Evolutionary conservation across 139 green algal species (phyloP).

Genomic region (Chlamydomonas asymmetrica): DNA sequence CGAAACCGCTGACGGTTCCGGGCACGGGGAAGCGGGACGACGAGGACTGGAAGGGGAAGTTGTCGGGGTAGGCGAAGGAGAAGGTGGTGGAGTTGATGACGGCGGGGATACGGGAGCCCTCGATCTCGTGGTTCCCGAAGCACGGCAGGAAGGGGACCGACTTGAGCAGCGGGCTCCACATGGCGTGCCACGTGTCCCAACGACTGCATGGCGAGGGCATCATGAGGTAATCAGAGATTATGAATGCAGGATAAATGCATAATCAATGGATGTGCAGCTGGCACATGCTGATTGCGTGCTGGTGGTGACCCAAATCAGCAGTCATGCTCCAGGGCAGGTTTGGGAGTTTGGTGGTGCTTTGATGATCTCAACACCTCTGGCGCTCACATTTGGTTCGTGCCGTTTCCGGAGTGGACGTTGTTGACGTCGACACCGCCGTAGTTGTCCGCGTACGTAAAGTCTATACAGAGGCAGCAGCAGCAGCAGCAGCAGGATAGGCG

Average conservation of each 20-base stretch:
- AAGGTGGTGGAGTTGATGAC: constrained; percentile 32
- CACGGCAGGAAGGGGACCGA: constrained; percentile 20
- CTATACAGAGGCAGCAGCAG: too few species aligned
- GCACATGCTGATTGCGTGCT: too few species aligned
- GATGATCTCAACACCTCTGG: too few species aligned
- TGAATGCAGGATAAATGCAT: too few species aligned
- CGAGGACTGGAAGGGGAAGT: constrained; percentile 46
- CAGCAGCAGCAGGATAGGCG: too few species aligned
- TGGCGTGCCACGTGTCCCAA: constrained; percentile 28
- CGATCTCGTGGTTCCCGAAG: constrained; percentile 38
- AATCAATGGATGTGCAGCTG: too few species aligned
- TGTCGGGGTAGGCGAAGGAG: constrained; percentile 32
- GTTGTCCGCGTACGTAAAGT: constrained; percentile 26
- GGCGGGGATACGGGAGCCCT: constrained; percentile 13
- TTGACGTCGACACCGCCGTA: constrained; percentile 18
- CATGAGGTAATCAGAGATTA: too few species aligned
- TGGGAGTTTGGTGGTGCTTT: too few species aligned
- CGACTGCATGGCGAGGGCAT: too few species aligned
- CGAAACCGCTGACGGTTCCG: constrained; percentile 18
- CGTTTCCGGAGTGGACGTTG: background rate
- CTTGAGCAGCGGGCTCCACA: constrained; percentile 28
- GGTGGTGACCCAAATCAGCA: too few species aligned
- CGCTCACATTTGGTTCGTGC: constrained; percentile 42
- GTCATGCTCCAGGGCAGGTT: too few species aligned
- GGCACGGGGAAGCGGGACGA: constrained; percentile 22